Evolutionary conservation across 768 basidiomycete species (phyloP), one percentile per base, ranked within the genome.

Genomic region (Podaxis rugospora): DNA sequence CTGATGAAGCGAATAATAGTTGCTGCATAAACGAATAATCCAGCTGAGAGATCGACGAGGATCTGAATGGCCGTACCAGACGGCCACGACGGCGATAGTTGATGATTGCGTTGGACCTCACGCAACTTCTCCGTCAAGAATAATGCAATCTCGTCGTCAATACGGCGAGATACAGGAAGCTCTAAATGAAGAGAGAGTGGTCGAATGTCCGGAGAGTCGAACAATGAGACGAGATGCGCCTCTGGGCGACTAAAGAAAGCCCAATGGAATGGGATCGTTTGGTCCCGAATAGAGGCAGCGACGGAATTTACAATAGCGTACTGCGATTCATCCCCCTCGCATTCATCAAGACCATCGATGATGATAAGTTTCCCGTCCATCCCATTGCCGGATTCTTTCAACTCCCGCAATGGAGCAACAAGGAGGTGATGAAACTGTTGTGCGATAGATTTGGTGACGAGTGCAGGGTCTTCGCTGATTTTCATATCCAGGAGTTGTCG

Each of bases 11-110:
- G 57, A 14, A 39, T 21, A 9, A 58, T 44, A 16, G 57, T 58
- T 11, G 46, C 46, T 16, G 57, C 46, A 51, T 58, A 58, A 10
- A 58, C 51, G 36, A 58, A 58, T 16, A 58, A 25, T 16, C 57
- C 57, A 23, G 57, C 57, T 1, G 57, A 58, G 23, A 58, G 57
- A 6, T 27, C 23, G 16, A 58, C 46, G 9, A 58, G 46, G 4
- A 25, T 58, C 49, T 11, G 3, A 11, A 58, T 58, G 32, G 32
- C 57, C 23, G 21, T 16, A 3, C 13, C 35, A 5, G 57, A 39
- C 10, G 49, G 46, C 57, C 57, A 58, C 1, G 57, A 58, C 2
- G 35, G 36, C 2, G 49, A 23, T 16, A 58, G 7, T 23, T 25
- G 6, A 50, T 39, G 21, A 9, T 23, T 3, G 2, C 14, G 21